A percentile compares a stretch with the other conserved stretches of the same genome.
phyloP scores from a whole-genome alignment of 192 early-diverging fungal species.

The Backusella parvicylindrica region DNA sequence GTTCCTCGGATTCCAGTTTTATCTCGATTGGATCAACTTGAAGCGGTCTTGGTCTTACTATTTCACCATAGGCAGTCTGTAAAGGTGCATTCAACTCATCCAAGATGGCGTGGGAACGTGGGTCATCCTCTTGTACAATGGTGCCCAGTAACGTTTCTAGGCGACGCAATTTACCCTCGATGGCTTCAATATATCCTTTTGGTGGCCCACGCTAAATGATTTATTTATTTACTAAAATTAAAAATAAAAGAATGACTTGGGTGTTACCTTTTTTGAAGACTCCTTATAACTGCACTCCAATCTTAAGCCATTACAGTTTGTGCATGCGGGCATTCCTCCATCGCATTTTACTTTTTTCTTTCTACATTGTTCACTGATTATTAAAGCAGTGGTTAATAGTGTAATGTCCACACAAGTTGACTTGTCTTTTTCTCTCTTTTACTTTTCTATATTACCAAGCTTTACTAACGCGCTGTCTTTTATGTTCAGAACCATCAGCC shows the following conservation, averaged over 20 bases:
- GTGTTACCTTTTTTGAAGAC: slow-evolving; percentile 36
- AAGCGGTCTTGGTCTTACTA: slow-evolving; percentile 23
- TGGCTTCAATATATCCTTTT: slow-evolving; percentile 83
- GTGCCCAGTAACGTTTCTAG: slow-evolving; percentile 65
- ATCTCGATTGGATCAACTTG: not conserved
- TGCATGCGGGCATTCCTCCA: slow-evolving; percentile 63
- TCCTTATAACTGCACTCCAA: slow-evolving; percentile 62
- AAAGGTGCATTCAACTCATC: slow-evolving; percentile 35
- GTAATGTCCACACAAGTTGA: not conserved
- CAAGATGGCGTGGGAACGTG: slow-evolving; percentile 34
- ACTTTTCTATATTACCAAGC: slow-evolving; percentile 13
- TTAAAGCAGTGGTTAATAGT: not conserved
- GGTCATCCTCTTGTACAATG: slow-evolving; percentile 53
- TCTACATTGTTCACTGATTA: slow-evolving; percentile 66
- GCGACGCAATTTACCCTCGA: slow-evolving; percentile 70
- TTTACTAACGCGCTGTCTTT: slow-evolving; percentile 19
- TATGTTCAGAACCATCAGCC: not conserved
- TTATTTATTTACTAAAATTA: not conserved
- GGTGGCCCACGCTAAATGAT: slow-evolving; percentile 68
- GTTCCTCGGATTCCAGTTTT: not conserved
- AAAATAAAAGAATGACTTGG: not conserved
- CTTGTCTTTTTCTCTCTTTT: not conserved
- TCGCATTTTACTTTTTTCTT: slow-evolving; percentile 85
- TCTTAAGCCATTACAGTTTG: slow-evolving; percentile 62
- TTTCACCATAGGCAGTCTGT: slow-evolving; percentile 33